Percentiles rank a stretch among this genome's conserved stretches.
Evolutionary conservation across 179 eudicot genomes (phyloP).

Genomic region (Beta lomatogona): DNA sequence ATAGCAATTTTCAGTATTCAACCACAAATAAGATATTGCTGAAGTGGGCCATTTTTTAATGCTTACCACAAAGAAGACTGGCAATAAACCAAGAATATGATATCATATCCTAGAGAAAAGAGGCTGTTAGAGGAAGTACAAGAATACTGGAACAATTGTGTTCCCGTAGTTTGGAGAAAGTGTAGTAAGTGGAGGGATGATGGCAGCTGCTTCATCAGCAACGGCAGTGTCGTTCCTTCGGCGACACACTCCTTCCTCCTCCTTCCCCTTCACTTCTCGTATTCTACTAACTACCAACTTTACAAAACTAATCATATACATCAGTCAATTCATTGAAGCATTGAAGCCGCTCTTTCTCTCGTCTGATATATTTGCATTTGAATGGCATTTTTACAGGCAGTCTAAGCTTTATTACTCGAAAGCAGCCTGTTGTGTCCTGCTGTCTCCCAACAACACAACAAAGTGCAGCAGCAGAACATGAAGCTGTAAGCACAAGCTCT

Average conservation of each 20-base stretch:
- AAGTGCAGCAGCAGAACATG: neutral
- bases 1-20: neutral
- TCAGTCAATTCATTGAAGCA: neutral
- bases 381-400: constrained; percentile 19
- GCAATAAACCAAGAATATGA: neutral
- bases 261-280: constrained; percentile 20
- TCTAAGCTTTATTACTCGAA: constrained; percentile 14
- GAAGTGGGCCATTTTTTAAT: constrained; percentile 16
- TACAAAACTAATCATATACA: neutral
- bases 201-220: constrained; percentile 16
- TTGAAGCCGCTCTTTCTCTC: neutral
- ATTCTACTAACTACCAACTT: neutral
- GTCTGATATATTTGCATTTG: neutral
- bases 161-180: neutral
- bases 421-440: constrained; percentile 21
- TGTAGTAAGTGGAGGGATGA: neutral
- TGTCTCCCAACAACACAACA: constrained; percentile 18
- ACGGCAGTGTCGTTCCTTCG: constrained; percentile 11
- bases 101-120: neutral
- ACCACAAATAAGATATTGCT: neutral
- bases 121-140: neutral
- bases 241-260: neutral
- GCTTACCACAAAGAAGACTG: constrained; percentile 15
- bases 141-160: neutral
- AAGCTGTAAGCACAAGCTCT: neutral